Conservation (phyloP, 768 basidiomycete species). For the Tricholoma sp. region DNA sequence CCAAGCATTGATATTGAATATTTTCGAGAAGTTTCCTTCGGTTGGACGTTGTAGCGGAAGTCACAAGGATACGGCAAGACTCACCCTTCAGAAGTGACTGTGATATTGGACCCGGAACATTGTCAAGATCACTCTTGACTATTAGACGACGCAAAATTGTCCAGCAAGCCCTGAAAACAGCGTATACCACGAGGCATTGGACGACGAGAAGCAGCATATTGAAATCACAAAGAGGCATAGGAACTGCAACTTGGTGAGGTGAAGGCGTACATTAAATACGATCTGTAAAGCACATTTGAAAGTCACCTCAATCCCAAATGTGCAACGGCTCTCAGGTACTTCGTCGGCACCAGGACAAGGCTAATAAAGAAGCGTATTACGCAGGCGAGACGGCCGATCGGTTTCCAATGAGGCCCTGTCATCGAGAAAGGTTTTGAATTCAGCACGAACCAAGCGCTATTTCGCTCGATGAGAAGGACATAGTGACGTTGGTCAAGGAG, state of each 20-base stretch:
- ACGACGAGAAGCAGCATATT: conserved; percentile 6
- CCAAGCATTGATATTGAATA: not conserved
- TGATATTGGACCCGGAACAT: conserved; percentile 29
- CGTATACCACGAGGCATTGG: conserved; percentile 6
- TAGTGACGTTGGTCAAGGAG: not conserved
- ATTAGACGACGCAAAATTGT: conserved; percentile 10
- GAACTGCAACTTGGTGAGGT: not conserved
- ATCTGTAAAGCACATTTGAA: not conserved
- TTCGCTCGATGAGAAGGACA: not conserved
- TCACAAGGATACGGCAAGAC: not conserved
- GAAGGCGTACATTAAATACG: not conserved
- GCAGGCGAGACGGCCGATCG: not conserved
- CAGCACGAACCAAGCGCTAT: not conserved
- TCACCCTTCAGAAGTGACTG: conserved; percentile 26
- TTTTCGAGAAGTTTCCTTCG: not conserved
- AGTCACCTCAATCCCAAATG: not conserved
- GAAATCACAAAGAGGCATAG: not conserved
- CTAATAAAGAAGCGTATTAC: not conserved
- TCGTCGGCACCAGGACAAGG: not conserved
- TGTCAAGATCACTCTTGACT: conserved; percentile 23
- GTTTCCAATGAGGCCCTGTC: not conserved
- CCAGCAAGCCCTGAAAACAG: conserved; percentile 8
- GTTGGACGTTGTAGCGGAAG: not conserved
- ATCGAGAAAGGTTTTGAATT: not conserved
- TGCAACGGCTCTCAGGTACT: not conserved